Base-by-base conservation (phyloP, 2,329 filamentous ascomycete species). In the Fusarium avenaceum region DNA sequence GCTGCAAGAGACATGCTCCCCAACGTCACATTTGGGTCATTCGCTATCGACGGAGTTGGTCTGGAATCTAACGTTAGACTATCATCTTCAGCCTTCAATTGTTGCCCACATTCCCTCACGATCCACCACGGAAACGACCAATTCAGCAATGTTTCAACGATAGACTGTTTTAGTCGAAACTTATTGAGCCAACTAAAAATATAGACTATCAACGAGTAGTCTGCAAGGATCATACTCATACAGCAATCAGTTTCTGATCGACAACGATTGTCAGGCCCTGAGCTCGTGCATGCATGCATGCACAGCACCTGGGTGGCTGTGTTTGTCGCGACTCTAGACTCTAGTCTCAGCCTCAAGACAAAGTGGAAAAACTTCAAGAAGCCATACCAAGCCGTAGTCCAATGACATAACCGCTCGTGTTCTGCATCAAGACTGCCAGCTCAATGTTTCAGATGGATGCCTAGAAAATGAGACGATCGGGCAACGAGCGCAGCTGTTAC, bases 361-460 rank as follows among this genome's bases (percentile, higher is more conserved):
- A 73, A 73, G 70, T 73, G 66, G 70, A 73, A 72, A 72, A 73
- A 63, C 63, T 57, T 19, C 32, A 50, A 45, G 39, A 59, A 63
- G 55, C 48, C 43, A 30, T 22, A 19, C 32, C 17, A 30, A 20
- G 39, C 28, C 48, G 20, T 7, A 45, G 30, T 8, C 39, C 42
- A 43, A 40, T n/a, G 30, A 40, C 43, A 32, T 17, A 7, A 30
- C 19, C 46, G 17, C 10, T 24, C 14, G 35, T 47, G 51, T 48
- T 68, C 54, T 69, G 52, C 42, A 67, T 43, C 54, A 45, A 49
- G 30, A 22, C 14, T 54, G 44, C 40, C 56, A 56, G 51, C 22
- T 48, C 46, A 24, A 61, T 38, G 46, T 54, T 61, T 50, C 49
- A 43, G 40, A 20, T 26, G 49, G 57, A 51, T 69, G 55, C 51